Base-by-base conservation (phyloP, 163 green algal genomes). In the Scenedesmus sp. region DNA sequence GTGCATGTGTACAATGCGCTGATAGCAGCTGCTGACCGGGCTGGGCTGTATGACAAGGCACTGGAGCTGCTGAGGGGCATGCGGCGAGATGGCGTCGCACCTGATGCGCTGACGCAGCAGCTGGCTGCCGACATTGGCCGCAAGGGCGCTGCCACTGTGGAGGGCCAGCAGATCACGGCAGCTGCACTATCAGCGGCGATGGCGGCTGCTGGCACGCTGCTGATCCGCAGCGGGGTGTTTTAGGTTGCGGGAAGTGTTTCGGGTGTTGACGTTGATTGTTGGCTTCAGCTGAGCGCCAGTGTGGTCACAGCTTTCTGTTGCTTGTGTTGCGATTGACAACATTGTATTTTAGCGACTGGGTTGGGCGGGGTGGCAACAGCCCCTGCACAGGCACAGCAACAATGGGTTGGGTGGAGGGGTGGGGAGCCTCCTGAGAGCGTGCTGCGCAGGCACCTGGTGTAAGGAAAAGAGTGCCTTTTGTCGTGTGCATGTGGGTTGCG, bases 1-100 rank as follows among this genome's bases (percentile, higher is more conserved):
- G 95, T 98, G 68, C 95, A 97, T 81, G 94, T 98, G 15, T 99
- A 97, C 95, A 99, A 99, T 87, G 95, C 96, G 3, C 92, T 98
- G 46, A 94, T 99, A 30, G 96, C 97, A 20, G 96, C 96, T 7
- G 97, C 94, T 72, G 97, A 99, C 90, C 94, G 96, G 42, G 95
- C 92, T 0, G 92, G 95, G 16, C 93, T 95, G 88, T 95, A 93
- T 12, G 95, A 98, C 78, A 83, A 89, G 37, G 96, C 94, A 0
- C 79, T 98, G 79, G 91, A 96, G 40, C 76, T 98, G 44, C 82
- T 94, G 2, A 83, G 93, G 4, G 65, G 86, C 0, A 96, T 96
- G 94, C 59, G 68, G 53, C 89, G 91, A n/a, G 92, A 95, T 40
- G 95, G 96, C 35, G 89, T 98, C 20, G 81, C 93, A 81, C 51